phyloP scores from a whole-genome alignment of 306 rosid species.

The Begonia fuchsioides region DNA sequence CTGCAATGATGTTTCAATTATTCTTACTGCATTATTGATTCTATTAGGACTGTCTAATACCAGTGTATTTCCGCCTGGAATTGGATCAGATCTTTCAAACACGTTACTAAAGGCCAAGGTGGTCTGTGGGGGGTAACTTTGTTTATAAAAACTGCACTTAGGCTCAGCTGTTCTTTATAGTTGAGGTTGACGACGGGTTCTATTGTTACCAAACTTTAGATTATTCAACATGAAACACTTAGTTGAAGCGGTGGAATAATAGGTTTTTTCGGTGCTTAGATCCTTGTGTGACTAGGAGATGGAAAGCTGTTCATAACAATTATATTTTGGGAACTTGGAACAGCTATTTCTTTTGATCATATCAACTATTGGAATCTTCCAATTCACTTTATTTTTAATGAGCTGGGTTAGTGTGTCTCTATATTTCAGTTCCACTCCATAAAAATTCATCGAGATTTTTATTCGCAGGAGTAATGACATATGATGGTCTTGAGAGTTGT shows the following conservation, averaged over 20 bases:
- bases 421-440: background rate
- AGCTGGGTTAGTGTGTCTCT: background rate
- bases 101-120: background rate
- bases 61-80: background rate
- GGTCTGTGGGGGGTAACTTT: background rate
- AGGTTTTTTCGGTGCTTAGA: no score
- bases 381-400: background rate
- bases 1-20: background rate
- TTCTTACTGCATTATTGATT: background rate
- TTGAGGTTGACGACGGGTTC: no score
- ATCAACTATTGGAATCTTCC: background rate
- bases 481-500: conserved; percentile 84
- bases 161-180: no score
- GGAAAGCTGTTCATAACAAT: background rate
- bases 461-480: conserved; percentile 63
- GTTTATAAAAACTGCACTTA: background rate
- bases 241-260: no score
- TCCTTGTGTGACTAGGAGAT: no score
- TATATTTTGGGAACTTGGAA: background rate
- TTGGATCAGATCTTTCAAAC: background rate
- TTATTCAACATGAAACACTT: no score
- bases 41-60: no score
- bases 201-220: no score
- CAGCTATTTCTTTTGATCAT: background rate
- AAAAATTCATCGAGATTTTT: conserved; percentile 11